Conservation (phyloP, 2,329 filamentous ascomycete species). For the Myriosclerotinia duriaeana region DNA sequence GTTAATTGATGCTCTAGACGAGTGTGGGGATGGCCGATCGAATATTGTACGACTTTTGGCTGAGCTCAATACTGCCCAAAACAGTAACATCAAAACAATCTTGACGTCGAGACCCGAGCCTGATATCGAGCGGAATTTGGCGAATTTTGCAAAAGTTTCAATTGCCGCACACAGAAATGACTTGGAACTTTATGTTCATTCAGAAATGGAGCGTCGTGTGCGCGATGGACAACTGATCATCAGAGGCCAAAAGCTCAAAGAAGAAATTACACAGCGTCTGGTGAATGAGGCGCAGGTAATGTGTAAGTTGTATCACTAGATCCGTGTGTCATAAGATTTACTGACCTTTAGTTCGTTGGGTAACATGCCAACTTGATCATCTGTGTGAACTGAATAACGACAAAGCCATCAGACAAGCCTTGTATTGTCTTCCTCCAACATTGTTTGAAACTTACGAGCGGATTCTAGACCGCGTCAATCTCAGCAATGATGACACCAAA, state of each 20-base stretch:
- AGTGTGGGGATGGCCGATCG: conserved; percentile 3
- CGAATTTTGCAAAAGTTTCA: conserved; percentile 19
- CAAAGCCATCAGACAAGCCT: conserved; percentile 25
- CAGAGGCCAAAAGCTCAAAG: conserved; percentile 23
- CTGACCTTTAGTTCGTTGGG: conserved; percentile 26
- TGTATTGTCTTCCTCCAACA: conserved; percentile 28
- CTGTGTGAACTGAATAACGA: conserved; percentile 29
- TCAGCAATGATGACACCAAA: conserved; percentile 28
- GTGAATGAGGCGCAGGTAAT: conserved; percentile 27
- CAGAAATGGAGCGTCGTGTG: conserved; percentile 23
- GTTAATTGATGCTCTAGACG: conserved; percentile 23
- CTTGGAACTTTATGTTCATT: conserved; percentile 28
- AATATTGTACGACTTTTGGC: conserved; percentile 18
- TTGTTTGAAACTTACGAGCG: conserved; percentile 36
- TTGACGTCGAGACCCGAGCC: conserved; percentile 25
- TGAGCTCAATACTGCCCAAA: conserved; percentile 10
- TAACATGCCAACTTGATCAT: conserved; percentile 28
- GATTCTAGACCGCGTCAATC: conserved; percentile 36
- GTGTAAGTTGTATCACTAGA: conserved; percentile 17
- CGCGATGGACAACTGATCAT: conserved; percentile 8
- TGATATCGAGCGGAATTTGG: conserved; percentile 25
- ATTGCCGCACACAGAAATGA: conserved; percentile 28
- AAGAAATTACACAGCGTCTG: conserved; percentile 25
- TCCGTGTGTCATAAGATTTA: neutral
- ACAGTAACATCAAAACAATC: conserved; percentile 26